A percentile compares a stretch with the other conserved stretches of the same genome.
Conservation (phyloP, 306 rosid genomes). For the Malus asiatica region DNA sequence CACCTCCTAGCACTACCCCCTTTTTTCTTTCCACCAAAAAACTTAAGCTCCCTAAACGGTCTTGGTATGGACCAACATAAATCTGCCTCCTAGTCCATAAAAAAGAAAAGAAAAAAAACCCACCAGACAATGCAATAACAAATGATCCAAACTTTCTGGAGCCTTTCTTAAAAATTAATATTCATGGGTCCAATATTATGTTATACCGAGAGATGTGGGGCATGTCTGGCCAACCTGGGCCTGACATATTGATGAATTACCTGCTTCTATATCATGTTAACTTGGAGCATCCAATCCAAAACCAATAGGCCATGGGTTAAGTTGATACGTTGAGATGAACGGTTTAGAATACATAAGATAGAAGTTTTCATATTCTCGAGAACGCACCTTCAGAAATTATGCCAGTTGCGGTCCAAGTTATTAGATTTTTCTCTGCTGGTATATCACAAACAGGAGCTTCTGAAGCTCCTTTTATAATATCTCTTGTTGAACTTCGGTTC, state of each 20-base stretch:
- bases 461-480: slow-evolving; percentile 28
- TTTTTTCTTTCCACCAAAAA: no score
- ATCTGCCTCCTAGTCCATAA: no score
- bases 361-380: background rate
- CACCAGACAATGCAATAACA: no score
- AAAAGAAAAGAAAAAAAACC: no score
- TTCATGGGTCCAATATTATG: no score
- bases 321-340: background rate
- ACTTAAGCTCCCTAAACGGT: no score
- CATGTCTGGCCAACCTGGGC: background rate
- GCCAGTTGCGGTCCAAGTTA: slow-evolving; percentile 16
- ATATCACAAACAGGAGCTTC: slow-evolving; percentile 30
- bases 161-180: no score
- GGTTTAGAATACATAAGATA: background rate
- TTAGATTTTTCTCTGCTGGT: slow-evolving; percentile 20
- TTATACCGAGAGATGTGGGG: background rate
- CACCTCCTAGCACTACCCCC: no score
- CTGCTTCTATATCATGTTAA: background rate
- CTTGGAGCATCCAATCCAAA: background rate
- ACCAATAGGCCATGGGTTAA: background rate
- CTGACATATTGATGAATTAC: background rate
- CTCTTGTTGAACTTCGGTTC: slow-evolving; percentile 31
- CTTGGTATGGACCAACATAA: no score
- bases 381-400: slow-evolving; percentile 43
- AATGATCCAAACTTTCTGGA: no score